A percentile compares a stretch with the other conserved stretches of the same genome.
Evolutionary conservation across 441 rosid species (phyloP).

Genomic region (Aquilaria agallochum): DNA sequence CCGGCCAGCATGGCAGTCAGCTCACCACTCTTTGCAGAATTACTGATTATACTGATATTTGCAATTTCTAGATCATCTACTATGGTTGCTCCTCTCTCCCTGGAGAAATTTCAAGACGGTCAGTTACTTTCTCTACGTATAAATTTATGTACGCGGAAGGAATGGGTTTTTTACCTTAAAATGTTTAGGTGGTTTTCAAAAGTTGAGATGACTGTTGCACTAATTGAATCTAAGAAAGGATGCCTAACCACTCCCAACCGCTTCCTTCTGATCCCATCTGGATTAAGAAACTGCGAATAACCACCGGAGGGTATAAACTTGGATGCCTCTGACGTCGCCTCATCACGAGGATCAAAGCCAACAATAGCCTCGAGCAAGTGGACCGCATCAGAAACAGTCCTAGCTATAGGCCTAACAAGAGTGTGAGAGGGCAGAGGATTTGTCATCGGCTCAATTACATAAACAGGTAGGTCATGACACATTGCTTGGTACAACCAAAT

Average conservation of each 20-base stretch:
- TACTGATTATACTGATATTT: conserved; percentile 7
- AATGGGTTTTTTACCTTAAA: conserved; percentile 32
- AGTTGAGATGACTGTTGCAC: conserved; percentile 7
- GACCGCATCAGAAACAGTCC: conserved; percentile 65
- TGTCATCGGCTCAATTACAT: background rate
- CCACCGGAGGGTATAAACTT: conserved; percentile 52
- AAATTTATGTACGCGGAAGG: background rate
- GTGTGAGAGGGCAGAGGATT: too few relatives aligned
- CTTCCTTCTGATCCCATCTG: conserved; percentile 46
- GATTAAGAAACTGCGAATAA: conserved; percentile 47
- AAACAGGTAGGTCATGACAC: background rate
- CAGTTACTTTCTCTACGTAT: background rate
- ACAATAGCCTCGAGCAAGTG: conserved; percentile 59
- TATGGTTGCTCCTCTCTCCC: conserved; percentile 35
- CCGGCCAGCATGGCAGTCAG: background rate
- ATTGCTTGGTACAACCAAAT: background rate
- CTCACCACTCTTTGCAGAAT: conserved; percentile 6
- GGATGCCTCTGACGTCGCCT: conserved; percentile 39
- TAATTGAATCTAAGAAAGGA: conserved; percentile 19
- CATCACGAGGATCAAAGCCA: conserved; percentile 39
- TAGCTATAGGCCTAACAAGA: conserved; percentile 40
- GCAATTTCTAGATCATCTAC: conserved; percentile 30
- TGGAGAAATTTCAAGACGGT: conserved; percentile 5
- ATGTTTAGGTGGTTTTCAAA: conserved; percentile 36
- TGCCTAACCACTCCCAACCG: conserved; percentile 43